Evolutionary conservation across 495 filamentous ascomycete genomes (phyloP), one percentile per base, ranked within the genome.

Genomic region (Aspergillus bridgeri): DNA sequence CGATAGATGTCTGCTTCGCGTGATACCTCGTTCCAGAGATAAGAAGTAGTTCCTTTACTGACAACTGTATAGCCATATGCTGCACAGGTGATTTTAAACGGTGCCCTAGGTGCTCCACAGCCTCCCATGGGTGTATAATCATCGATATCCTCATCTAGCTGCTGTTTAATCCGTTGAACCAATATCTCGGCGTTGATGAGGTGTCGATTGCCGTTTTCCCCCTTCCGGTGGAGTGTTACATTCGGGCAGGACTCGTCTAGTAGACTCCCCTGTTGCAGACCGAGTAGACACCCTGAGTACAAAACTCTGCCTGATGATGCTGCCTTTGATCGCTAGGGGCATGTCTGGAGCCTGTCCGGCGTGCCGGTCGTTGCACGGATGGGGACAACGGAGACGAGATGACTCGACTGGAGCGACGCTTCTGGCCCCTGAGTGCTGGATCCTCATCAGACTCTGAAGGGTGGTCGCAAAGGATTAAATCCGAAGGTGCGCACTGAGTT

Each of bases 211-310:
- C 46, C 15, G 9, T 43, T 42, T 45, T 48, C 25, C n/a, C 27
- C 47, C 23, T 25, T 18, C 20, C 19, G 50, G 57, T 77, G 68
- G 15, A 66, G 56, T 24, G 56, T 19, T 0, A 67, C 58, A 59
- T 79, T 79, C 38, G 75, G 73, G 53, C 77, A 78, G 13, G 45
- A 0, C 24, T 18, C 11, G 54, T 79, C 74, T 20, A 78, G 62
- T 11, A 21, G 11, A 20, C 49, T 43, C 5, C 69, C 67, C 11
- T 62, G 51, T 17, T 74, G 60, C 22, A 80, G 60, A 13, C 75
- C 70, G n/a, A 70, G 65, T 11, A 80, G 71, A 48, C 74, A 80
- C 20, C 62, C 54, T 78, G 71, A 4, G 70, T 77, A 51, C 71
- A 48, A 48, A 48, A 48, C 22, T 18, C 8, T 8, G 46, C 46